Evolutionary conservation across 257 asterid species (phyloP).

Genomic region (Gynochthodes officinalis): DNA sequence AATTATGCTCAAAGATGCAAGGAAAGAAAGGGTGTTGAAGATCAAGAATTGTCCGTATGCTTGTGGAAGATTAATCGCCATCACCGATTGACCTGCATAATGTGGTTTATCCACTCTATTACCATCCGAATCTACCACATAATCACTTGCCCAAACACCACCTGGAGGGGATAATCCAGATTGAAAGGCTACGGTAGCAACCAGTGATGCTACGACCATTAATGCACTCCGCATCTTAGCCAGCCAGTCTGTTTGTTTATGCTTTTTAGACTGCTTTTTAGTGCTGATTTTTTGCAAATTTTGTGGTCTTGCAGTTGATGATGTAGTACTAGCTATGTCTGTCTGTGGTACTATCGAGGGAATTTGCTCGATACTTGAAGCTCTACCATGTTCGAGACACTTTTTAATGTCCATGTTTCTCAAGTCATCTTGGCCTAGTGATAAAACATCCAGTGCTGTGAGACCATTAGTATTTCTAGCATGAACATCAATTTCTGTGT

Average conservation of each 20-base stretch:
- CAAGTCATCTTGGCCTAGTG: too few relatives aligned
- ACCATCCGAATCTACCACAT: constrained; percentile 11
- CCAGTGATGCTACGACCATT: constrained; percentile 36
- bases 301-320: not conserved
- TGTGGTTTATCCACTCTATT: constrained; percentile 6
- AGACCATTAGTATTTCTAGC: too few relatives aligned
- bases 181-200: constrained; percentile 32
- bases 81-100: constrained; percentile 27
- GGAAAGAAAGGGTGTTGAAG: constrained; percentile 30
- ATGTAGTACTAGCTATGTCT: not conserved
- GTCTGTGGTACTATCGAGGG: not conserved
- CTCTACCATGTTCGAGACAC: constrained; percentile 16
- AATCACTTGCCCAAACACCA: constrained; percentile 31
- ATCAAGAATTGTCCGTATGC: constrained; percentile 23
- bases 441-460: too few relatives aligned
- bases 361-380: not conserved
- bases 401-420: constrained; percentile 31
- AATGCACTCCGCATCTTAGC: too few relatives aligned
- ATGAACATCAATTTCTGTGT: too few relatives aligned
- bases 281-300: not conserved
- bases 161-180: constrained; percentile 39
- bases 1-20: constrained; percentile 33
- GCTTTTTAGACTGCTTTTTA: constrained; percentile 1
- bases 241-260: constrained; percentile 31
- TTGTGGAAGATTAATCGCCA: constrained; percentile 23